Percentiles rank a stretch among this genome's conserved stretches.
These are phyloP conservation scores for Phaseolus lunatus DNA, from an alignment of 306 rosid genomes.

Conservation along the genomic window DNA sequence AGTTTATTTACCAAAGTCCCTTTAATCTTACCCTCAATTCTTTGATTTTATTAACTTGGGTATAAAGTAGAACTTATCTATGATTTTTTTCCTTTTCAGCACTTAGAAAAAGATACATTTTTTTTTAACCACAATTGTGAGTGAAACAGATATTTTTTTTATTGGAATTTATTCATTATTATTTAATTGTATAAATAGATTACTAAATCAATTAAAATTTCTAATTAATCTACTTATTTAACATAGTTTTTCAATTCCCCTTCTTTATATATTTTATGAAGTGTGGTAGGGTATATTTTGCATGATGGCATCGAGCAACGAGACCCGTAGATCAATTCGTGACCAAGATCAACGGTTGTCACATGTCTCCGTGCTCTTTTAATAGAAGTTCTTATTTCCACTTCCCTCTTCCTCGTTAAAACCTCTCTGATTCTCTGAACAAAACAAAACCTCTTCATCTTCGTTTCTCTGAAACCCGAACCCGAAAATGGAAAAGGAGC, in stretches of 20 bases:
- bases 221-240: too few species aligned
- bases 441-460: slow-evolving; percentile 20
- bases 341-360: not conserved
- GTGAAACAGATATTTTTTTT: not conserved
- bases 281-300: not conserved
- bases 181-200: not conserved
- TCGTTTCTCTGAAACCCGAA: not conserved
- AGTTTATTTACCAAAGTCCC: not conserved
- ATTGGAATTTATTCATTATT: not conserved
- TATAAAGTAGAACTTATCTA: not conserved
- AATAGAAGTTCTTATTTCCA: not conserved
- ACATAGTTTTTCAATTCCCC: not conserved
- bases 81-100: not conserved
- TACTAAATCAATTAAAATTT: not conserved
- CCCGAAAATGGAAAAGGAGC: slow-evolving; percentile 54
- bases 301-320: not conserved
- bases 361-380: not conserved
- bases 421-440: too few species aligned
- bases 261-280: not conserved
- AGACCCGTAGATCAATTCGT: not conserved
- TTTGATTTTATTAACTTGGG: not conserved
- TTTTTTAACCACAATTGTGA: not conserved
- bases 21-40: not conserved
- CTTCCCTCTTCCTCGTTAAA: not conserved
- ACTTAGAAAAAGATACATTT: not conserved